phyloP scores from a whole-genome alignment of 176 grass and related monocot species.

The Phoenix roebelenii region DNA sequence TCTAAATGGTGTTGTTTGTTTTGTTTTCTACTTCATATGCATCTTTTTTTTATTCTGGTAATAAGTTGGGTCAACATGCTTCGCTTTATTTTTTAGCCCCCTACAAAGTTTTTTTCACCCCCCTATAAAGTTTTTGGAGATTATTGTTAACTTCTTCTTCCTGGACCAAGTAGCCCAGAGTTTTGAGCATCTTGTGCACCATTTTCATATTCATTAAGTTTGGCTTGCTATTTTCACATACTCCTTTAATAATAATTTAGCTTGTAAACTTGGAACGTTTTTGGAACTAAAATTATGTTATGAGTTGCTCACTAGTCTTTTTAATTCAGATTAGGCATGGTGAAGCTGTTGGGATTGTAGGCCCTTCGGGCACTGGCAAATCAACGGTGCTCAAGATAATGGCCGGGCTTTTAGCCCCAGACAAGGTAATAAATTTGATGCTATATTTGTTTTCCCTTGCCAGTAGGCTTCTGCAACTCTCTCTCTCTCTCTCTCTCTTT shows the following conservation, averaged over 20 bases:
- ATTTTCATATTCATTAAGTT: too few relatives aligned
- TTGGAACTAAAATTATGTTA: too few relatives aligned
- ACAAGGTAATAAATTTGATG: conserved; percentile 41
- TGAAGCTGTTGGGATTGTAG: conserved; percentile 95
- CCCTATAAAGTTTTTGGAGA: too few relatives aligned
- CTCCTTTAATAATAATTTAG: too few relatives aligned
- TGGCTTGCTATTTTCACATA: too few relatives aligned
- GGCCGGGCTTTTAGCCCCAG: conserved; percentile 74
- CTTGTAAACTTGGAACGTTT: too few relatives aligned
- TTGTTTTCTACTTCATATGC: background rate
- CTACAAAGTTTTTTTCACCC: too few relatives aligned
- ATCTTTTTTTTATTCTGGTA: background rate
- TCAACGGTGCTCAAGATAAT: conserved; percentile 94
- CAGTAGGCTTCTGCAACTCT: too few relatives aligned
- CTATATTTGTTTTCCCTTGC: conserved; percentile 5
- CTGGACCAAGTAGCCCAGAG: too few relatives aligned
- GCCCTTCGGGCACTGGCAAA: conserved; percentile 88
- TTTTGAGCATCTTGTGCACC: too few relatives aligned
- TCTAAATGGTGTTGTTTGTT: background rate
- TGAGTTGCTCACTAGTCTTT: background rate
- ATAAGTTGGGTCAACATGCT: background rate
- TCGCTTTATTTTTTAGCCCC: background rate
- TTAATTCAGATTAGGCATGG: conserved; percentile 80
- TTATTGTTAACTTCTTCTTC: too few relatives aligned
- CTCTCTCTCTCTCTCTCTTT: too few relatives aligned